Base-by-base conservation (phyloP, 257 asterid genomes). In the Sherardia arvensis region DNA sequence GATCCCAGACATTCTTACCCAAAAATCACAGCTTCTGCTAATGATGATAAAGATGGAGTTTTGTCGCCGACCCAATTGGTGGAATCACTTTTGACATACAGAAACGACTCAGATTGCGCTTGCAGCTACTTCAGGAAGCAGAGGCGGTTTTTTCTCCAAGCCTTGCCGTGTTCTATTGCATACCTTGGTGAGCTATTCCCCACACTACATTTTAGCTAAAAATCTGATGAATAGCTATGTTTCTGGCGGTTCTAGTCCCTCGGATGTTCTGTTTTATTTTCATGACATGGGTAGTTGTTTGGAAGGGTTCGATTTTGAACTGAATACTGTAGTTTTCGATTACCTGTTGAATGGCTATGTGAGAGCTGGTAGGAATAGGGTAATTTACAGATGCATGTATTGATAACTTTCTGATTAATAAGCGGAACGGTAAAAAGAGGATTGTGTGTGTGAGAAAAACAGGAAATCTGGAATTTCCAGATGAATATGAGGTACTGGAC, bases 151-250 rank as follows among this genome's bases (percentile, higher is more conserved):
- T 67, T 48, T 74, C 12, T 78, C 83, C 58, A 92, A 79, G 27
- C 82, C 89, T 53, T 79, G 86, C 62, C 74, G 79, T 75, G 78
- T 88, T 69, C 73, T 91, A 73, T 73, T 88, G 54, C 90, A 84
- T 72, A 91, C 88, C 71, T 83, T 88, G 66, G 81, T 79, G 61
- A 79, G 79, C 74, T 81, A 81, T 66, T 67, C 70, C 1, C 18
- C 53, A 30, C 83, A 83, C 72, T 72, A 55, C 17, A 28, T 20
- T 20, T 53, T 53, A 12, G 87, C 85, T 45, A 69, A 78, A 53
- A 68, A 66, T 26, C 71, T 88, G 61, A 69, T 91, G 56, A 66
- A 71, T 64, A 66, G 75, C 53, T 65, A 66, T 66, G 70, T 79
- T 18, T 68, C 74, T 47, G 63, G 83, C 14, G 88, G 74, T 68